Evolutionary conservation across 2,329 filamentous ascomycete species (phyloP).

Genomic region (Penicillium carneum): DNA sequence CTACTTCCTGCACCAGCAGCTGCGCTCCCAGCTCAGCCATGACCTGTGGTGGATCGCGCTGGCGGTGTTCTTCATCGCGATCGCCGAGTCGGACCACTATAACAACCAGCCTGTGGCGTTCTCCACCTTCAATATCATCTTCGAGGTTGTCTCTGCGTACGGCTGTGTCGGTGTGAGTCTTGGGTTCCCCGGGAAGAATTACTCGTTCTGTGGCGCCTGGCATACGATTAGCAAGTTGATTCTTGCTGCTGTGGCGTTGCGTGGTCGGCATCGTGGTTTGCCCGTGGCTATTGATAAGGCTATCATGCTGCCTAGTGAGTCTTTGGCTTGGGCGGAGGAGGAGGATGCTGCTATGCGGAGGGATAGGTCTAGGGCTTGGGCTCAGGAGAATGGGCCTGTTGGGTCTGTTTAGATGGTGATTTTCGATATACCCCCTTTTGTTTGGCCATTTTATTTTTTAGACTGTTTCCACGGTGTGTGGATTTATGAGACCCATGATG

Average conservation of each 20-base stretch:
- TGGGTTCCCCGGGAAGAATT: slow-evolving; percentile 62
- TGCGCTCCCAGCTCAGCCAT: slow-evolving; percentile 70
- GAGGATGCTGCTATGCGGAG: slow-evolving; percentile 49
- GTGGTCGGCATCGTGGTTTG: slow-evolving; percentile 64
- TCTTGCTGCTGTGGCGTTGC: slow-evolving; percentile 64
- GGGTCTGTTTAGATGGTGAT: slow-evolving; percentile 33
- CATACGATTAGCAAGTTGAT: slow-evolving; percentile 65
- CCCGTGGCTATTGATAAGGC: slow-evolving; percentile 65
- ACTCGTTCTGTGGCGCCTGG: slow-evolving; percentile 64
- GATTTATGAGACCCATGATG: slow-evolving; percentile 14
- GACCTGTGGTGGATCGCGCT: slow-evolving; percentile 72
- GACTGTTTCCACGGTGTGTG: slow-evolving; percentile 5
- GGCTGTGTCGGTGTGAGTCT: slow-evolving; percentile 68
- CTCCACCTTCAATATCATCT: slow-evolving; percentile 66
- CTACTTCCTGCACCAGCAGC: slow-evolving; percentile 63
- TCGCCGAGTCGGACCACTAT: slow-evolving; percentile 66
- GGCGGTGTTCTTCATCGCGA: slow-evolving; percentile 66
- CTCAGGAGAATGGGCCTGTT: slow-evolving; percentile 35
- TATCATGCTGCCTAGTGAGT: slow-evolving; percentile 51
- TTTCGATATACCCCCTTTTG: slow-evolving; percentile 5
- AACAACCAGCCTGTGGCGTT: slow-evolving; percentile 60
- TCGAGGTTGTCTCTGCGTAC: slow-evolving; percentile 60
- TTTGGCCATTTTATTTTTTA: slow-evolving; percentile 5
- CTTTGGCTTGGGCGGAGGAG: slow-evolving; percentile 52
- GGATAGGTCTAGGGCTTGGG: slow-evolving; percentile 38